These are phyloP conservation scores for Cladophialophora bantiana DNA, from an alignment of 2,329 filamentous ascomycete species.

Conservation along the genomic window DNA sequence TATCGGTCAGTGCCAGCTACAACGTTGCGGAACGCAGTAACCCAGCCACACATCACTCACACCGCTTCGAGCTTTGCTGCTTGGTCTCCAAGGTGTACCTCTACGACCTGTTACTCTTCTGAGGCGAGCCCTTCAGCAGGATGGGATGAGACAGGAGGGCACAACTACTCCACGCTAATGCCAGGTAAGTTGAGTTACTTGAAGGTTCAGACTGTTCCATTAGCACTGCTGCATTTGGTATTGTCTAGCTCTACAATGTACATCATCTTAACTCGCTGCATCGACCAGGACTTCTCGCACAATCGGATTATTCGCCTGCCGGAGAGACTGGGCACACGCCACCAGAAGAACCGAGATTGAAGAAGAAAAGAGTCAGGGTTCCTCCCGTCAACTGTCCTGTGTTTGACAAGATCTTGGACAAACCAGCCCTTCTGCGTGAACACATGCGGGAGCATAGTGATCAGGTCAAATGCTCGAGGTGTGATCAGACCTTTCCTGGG, in stretches of 20 bases:
- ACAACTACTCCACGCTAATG: neutral
- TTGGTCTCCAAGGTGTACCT: slow-evolving; percentile 1
- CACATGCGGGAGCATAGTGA: slow-evolving; percentile 22
- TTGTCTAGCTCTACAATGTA: neutral
- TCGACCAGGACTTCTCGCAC: neutral
- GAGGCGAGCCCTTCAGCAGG: neutral
- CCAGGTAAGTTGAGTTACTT: neutral
- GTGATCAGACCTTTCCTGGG: slow-evolving; percentile 18
- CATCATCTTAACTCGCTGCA: neutral
- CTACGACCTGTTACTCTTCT: neutral
- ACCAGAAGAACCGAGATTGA: neutral
- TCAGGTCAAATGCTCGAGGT: slow-evolving; percentile 20
- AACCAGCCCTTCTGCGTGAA: neutral
- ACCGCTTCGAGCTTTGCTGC: neutral
- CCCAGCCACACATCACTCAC: neutral
- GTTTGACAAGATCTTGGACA: slow-evolving; percentile 9
- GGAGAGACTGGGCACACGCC: neutral
- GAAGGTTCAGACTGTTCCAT: neutral
- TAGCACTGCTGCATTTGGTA: neutral
- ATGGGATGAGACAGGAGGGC: neutral
- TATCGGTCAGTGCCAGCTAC: neutral
- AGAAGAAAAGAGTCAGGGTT: neutral
- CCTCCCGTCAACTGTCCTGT: slow-evolving; percentile 5
- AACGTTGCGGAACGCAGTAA: neutral
- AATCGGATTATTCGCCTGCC: neutral